phyloP scores from a whole-genome alignment of 257 asterid species.

The Solanum commersonii region DNA sequence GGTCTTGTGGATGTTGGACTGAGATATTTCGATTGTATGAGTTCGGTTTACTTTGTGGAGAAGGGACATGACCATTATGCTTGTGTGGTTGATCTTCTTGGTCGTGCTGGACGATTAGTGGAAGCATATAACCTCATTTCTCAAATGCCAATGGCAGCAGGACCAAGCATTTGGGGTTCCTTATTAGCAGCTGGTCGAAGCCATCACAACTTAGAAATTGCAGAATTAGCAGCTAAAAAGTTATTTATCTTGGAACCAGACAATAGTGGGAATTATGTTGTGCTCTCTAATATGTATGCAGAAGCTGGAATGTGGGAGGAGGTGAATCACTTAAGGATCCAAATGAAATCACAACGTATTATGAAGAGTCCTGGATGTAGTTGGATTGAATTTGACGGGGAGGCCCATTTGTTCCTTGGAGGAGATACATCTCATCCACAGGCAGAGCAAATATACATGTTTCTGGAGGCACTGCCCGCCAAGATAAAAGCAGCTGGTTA shows the following conservation, averaged over 20 bases:
- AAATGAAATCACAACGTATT: constrained; percentile 33
- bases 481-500: constrained; percentile 61
- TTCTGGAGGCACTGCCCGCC: constrained; percentile 46
- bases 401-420: constrained; percentile 49
- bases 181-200: constrained; percentile 57
- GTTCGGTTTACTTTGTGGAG: constrained; percentile 28
- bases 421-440: constrained; percentile 51
- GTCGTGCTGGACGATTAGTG: constrained; percentile 66
- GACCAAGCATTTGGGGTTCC: constrained; percentile 79
- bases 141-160: constrained; percentile 68
- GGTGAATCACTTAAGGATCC: constrained; percentile 40
- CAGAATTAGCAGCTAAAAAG: constrained; percentile 67
- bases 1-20: constrained; percentile 76
- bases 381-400: constrained; percentile 64
- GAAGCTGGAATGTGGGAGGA: constrained; percentile 85
- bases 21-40: constrained; percentile 53
- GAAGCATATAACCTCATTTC: constrained; percentile 52
- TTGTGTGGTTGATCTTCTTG: constrained; percentile 67
- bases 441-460: constrained; percentile 27
- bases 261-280: constrained; percentile 56
- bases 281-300: constrained; percentile 83
- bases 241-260: constrained; percentile 59
- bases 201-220: constrained; percentile 64
- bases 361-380: constrained; percentile 81
- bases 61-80: constrained; percentile 65